Percentiles rank a stretch among this genome's conserved stretches.
Conservation (phyloP, 495 filamentous ascomycete species). For the Aspergillus taichungensis region DNA sequence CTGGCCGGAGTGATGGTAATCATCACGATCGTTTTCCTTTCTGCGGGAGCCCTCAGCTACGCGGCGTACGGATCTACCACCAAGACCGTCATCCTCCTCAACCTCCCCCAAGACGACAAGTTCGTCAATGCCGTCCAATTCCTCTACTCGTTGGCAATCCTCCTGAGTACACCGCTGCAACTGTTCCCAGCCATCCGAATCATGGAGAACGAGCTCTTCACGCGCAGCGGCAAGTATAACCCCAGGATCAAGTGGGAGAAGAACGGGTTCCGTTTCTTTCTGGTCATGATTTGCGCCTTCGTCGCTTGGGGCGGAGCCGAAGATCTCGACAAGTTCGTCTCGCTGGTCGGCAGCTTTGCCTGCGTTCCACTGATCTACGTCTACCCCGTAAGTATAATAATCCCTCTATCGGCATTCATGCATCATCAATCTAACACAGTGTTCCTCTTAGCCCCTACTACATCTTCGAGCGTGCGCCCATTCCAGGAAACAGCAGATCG, state of each 20-base stretch:
- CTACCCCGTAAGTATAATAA: conserved; percentile 66
- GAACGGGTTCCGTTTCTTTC: conserved; percentile 87
- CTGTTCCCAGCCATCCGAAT: conserved; percentile 92
- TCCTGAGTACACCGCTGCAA: conserved; percentile 88
- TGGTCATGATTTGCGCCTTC: conserved; percentile 75
- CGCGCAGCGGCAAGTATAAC: conserved; percentile 88
- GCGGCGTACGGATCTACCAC: conserved; percentile 92
- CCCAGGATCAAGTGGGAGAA: conserved; percentile 98
- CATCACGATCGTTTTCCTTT: conserved; percentile 82
- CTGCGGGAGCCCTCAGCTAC: conserved; percentile 88
- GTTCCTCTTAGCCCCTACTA: conserved; percentile 60
- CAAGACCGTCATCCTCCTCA: conserved; percentile 91
- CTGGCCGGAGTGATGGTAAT: conserved; percentile 86
- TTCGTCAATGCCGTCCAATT: conserved; percentile 95
- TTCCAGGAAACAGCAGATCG: conserved; percentile 49
- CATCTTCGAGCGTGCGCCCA: conserved; percentile 74
- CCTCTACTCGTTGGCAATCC: conserved; percentile 87
- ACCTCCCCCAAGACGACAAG: conserved; percentile 91
- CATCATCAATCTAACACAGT: conserved; percentile 3
- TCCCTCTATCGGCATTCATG: conserved; percentile 2
- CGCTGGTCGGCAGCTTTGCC: conserved; percentile 91
- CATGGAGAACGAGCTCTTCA: conserved; percentile 60
- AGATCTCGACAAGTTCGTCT: conserved; percentile 94
- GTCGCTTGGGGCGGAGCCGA: conserved; percentile 89
- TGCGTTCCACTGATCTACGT: conserved; percentile 97